Conservation (phyloP, 2,329 filamentous ascomycete genomes). For the Penicillium sclerotiorum region DNA sequence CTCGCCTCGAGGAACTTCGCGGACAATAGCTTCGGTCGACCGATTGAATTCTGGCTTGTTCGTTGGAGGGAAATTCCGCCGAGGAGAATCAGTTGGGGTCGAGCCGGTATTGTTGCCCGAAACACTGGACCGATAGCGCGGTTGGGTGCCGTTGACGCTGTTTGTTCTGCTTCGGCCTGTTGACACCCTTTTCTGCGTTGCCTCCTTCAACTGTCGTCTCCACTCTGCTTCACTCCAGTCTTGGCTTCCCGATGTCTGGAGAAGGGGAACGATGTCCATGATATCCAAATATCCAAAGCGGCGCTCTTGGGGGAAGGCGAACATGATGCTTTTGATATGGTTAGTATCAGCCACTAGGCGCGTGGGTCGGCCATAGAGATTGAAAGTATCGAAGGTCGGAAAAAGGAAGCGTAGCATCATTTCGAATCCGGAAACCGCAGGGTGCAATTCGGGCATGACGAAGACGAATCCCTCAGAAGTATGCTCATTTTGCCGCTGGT, state of each 20-base stretch:
- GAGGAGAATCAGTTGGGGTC: constrained; percentile 34
- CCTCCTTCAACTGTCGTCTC: constrained; percentile 84
- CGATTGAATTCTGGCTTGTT: constrained; percentile 34
- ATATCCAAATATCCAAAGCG: constrained; percentile 90
- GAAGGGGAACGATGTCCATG: constrained; percentile 77
- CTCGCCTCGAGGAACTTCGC: constrained; percentile 28
- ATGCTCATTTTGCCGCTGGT: constrained; percentile 66
- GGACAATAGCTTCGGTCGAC: constrained; percentile 40
- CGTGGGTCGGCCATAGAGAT: constrained; percentile 84
- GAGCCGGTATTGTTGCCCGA: constrained; percentile 36
- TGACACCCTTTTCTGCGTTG: constrained; percentile 63
- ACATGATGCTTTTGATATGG: constrained; percentile 91
- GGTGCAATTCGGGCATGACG: constrained; percentile 91
- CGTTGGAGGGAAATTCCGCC: constrained; percentile 22
- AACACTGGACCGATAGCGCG: constrained; percentile 41
- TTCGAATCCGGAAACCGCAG: constrained; percentile 92
- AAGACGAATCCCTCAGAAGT: constrained; percentile 93
- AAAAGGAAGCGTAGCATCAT: constrained; percentile 93
- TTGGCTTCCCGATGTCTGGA: constrained; percentile 74
- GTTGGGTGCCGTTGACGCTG: constrained; percentile 61
- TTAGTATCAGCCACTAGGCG: constrained; percentile 84
- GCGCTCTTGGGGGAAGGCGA: constrained; percentile 88
- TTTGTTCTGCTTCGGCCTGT: constrained; percentile 46
- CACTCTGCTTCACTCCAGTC: constrained; percentile 86
- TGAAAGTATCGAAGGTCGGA: constrained; percentile 90